These are phyloP conservation scores for Drosera capensis DNA, from an alignment of 148 eudicot genomes.

Conservation along the genomic window DNA sequence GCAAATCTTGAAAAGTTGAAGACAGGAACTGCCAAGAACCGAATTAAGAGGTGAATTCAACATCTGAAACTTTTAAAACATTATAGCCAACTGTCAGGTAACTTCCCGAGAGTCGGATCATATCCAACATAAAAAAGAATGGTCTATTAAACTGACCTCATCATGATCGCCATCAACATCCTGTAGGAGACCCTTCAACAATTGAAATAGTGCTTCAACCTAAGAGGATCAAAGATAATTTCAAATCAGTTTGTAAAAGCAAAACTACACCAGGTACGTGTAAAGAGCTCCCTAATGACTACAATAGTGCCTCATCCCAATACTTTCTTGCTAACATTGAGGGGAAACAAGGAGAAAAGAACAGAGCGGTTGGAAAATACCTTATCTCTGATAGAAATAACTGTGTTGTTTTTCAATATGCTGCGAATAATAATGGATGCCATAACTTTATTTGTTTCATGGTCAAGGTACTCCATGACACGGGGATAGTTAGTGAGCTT, in stretches of 20 bases:
- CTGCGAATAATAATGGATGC: conserved; percentile 69
- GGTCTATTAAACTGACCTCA: conserved; percentile 35
- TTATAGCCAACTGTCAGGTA: background rate
- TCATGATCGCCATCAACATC: conserved; percentile 49
- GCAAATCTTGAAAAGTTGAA: too few species aligned
- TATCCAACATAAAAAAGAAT: background rate
- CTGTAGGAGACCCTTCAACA: conserved; percentile 73
- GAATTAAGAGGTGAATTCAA: background rate
- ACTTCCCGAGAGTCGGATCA: background rate
- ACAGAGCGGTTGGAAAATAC: conserved; percentile 15
- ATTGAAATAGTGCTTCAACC: conserved; percentile 89
- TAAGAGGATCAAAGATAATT: conserved; percentile 16
- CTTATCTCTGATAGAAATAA: conserved; percentile 78
- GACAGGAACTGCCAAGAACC: too few species aligned
- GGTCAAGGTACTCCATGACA: conserved; percentile 68
- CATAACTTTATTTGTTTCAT: conserved; percentile 79
- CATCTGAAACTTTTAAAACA: background rate
- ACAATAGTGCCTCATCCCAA: too few species aligned
- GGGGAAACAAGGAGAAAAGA: too few species aligned
- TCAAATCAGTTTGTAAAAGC: conserved; percentile 5
- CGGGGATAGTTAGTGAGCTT: conserved; percentile 88
- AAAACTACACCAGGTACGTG: too few species aligned
- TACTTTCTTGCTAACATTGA: too few species aligned
- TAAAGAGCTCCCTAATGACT: too few species aligned
- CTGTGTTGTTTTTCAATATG: conserved; percentile 67